Conservation (phyloP, 441 rosid species). For the Adansonia rubrostipa region DNA sequence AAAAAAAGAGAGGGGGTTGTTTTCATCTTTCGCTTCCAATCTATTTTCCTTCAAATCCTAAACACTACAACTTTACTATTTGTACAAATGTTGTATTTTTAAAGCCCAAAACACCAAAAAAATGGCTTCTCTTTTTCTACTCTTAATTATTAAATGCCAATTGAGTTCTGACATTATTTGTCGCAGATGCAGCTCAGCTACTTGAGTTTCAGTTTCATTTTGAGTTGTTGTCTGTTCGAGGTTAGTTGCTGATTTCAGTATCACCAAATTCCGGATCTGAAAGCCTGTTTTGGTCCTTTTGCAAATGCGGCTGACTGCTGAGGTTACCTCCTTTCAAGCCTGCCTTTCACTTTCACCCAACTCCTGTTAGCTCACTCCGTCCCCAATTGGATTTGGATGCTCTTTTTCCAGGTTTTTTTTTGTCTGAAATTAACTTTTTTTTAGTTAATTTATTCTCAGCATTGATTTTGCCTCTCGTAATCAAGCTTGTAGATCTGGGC, state of each 20-base stretch:
- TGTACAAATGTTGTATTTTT: neutral
- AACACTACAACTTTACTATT: neutral
- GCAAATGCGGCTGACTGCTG: constrained; percentile 20
- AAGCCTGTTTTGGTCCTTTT: neutral
- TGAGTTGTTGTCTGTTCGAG: neutral
- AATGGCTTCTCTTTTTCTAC: neutral
- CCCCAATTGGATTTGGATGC: constrained; percentile 17
- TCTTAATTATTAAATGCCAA: constrained; percentile 12
- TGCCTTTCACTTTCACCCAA: neutral
- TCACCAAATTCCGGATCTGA: constrained; percentile 25
- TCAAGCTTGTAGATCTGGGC: constrained; percentile 32
- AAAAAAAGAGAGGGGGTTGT: neutral
- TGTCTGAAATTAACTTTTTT: too few species aligned
- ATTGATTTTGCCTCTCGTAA: neutral
- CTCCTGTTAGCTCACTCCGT: neutral
- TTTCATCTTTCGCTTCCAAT: constrained; percentile 19
- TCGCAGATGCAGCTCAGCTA: constrained; percentile 16
- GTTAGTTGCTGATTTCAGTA: constrained; percentile 2
- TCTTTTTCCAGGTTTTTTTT: constrained; percentile 19
- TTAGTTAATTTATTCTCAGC: neutral
- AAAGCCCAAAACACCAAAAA: neutral
- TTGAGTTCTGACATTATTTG: neutral
- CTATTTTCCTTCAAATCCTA: constrained; percentile 18
- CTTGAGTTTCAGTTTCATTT: neutral
- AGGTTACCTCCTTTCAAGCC: neutral